Evolutionary conservation across 1,284 basidiomycete species (phyloP), one percentile per base, ranked within the genome.

Genomic region (Fomitopsis palustris): DNA sequence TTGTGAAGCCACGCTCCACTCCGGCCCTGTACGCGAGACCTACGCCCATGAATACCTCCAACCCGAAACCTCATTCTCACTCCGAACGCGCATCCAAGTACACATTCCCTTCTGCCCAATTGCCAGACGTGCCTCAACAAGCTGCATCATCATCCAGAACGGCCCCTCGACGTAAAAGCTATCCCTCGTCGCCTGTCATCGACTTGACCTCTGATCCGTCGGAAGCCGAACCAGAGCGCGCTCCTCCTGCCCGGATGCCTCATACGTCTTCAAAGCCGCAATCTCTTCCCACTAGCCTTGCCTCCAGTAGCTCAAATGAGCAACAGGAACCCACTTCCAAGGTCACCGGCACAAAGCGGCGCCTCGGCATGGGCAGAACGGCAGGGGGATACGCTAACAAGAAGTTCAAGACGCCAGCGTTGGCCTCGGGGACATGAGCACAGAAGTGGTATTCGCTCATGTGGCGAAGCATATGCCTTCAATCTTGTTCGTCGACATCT

Each of bases 341-440:
- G 39, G 49, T 64, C 42, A 27, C 62, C 62, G 21, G 78, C 27
- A 70, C 70, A 17, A 87, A 86, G 65, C 75, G 84, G 60, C 75
- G 83, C 43, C 72, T 87, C 41, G 84, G 85, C 1, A 86, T 87
- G 84, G 83, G 84, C 17, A 74, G 80, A 62, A 69, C 71, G 6
- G 70, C 69, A 9, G 70, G 62, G n/a, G 81, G 81, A 9, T 87
- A 87, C 68, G 65, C 80, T 21, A 88, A 87, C 71, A 88, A 87
- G 72, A 87, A 83, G 70, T 86, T 86, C 77, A 87, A 85, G 69
- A 68, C 75, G 19, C 82, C 81, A 33, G 53, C 52, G 10, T 19
- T 7, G 4, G 31, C 16, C 16, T 5, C 16, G n/a, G 49, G 4
- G 17, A 35, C n/a, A 2, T 38, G 53, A 39, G 25, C 45, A 4